Conservation (phyloP, 2,329 filamentous ascomycete species). For the Monilinia polystroma region DNA sequence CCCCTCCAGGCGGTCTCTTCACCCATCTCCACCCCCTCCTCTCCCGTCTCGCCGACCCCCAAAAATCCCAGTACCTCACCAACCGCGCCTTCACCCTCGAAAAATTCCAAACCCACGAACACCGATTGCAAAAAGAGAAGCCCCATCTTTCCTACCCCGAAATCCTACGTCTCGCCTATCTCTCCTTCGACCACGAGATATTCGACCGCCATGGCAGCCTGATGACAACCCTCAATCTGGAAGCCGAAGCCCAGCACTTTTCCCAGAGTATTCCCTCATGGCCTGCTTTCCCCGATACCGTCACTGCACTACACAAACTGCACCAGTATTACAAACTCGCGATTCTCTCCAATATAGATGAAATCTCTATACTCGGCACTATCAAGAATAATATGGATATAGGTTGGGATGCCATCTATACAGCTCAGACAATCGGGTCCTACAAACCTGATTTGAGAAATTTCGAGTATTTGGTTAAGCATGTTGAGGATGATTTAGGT, state of each 20-base stretch:
- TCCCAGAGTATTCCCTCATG: background rate
- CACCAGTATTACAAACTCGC: background rate
- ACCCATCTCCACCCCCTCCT: constrained; percentile 24
- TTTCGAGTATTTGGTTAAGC: constrained; percentile 62
- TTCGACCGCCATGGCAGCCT: too few relatives aligned
- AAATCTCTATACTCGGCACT: background rate
- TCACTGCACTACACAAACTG: background rate
- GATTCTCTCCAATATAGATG: background rate
- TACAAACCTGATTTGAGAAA: constrained; percentile 68
- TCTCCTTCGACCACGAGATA: constrained; percentile 9
- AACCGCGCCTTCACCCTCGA: constrained; percentile 18
- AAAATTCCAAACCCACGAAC: constrained; percentile 24
- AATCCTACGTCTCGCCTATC: background rate
- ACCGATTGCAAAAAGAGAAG: constrained; percentile 44
- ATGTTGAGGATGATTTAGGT: constrained; percentile 53
- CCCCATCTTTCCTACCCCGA: constrained; percentile 38
- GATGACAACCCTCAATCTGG: background rate
- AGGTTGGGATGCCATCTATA: constrained; percentile 60
- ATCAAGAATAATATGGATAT: constrained; percentile 40
- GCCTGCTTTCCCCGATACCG: background rate
- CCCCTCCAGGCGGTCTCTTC: constrained; percentile 24
- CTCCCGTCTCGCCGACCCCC: constrained; percentile 16
- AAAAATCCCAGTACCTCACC: constrained; percentile 4
- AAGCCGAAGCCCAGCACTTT: background rate
- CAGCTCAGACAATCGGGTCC: constrained; percentile 65